Evolutionary conservation across 1,139 yeast genomes (phyloP), one percentile per base, ranked within the genome.

Genomic region (Candida labiduridarum): DNA sequence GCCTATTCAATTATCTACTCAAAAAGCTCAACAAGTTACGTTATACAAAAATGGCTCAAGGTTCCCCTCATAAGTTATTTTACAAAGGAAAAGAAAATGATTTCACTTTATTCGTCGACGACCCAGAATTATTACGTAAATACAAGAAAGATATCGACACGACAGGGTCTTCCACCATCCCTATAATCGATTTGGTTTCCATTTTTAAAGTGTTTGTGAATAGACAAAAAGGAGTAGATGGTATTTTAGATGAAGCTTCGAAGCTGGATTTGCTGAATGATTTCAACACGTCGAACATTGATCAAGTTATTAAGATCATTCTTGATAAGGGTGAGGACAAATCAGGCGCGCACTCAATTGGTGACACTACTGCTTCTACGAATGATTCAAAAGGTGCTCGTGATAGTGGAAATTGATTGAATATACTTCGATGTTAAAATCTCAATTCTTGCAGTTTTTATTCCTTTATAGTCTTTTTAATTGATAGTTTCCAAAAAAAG

Each of bases 241-340:
- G 96, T 50, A 77, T 79, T 8, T 67, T 87, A 34, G 90, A 85
- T 52, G 85, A 82, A 61, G 96, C 95, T 1, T 84, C 92, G n/a
- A 78, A 82, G 51, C 69, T 73, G 18, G 86, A 84, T 56, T 68
- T 89, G 52, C 79, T 75, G 48, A 80, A 78, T 56, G 92, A 88
- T 59, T 89, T 89, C 58, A 91, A 90, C 39, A 72, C 78, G 12
- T 62, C 71, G 48, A 68, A 67, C 42, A 60, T 62, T 3, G 86
- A 82, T 55, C 79, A 76, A 44, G 76, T 80, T 29, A 76, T 87
- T 51, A 78, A 77, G 55, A 63, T 67, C 52, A 86, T 88, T 48
- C 63, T 88, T 54, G 68, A 67, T 42, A 72, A 80, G 18, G 96
- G 96, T 47, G 64, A 72, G 14, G 71, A 77, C 51, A 78, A 79